Conservation (phyloP, 768 basidiomycete species). For the Cystofilobasidium macerans region DNA sequence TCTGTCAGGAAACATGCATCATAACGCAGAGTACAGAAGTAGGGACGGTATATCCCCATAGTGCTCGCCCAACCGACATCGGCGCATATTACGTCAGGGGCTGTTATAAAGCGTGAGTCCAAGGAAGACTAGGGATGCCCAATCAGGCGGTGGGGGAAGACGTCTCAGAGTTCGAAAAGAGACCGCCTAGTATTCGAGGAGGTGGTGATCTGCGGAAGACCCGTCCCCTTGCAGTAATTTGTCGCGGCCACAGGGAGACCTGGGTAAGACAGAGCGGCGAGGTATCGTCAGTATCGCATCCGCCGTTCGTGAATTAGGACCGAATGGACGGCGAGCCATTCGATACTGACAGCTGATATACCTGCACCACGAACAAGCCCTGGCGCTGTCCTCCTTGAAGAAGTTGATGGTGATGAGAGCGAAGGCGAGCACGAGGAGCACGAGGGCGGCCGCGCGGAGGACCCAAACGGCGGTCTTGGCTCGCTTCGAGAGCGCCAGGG, state of each 20-base stretch:
- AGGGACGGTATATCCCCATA: no score
- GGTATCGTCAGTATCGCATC: no score
- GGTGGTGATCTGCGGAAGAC: slow-evolving; percentile 9
- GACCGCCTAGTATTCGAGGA: slow-evolving; percentile 18
- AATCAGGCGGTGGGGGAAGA: no score
- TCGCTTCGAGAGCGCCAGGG: slow-evolving; percentile 66
- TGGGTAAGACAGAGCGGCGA: neutral
- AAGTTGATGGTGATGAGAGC: slow-evolving; percentile 65
- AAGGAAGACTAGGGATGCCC: no score
- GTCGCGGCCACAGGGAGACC: slow-evolving; percentile 7
- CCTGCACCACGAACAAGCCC: slow-evolving; percentile 48
- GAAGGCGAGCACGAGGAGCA: slow-evolving; percentile 65
- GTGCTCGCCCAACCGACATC: no score
- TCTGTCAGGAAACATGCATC: no score
- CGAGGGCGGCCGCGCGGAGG: slow-evolving; percentile 61
- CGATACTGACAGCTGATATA: slow-evolving; percentile 25
- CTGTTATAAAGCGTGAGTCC: no score
- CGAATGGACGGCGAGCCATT: neutral
- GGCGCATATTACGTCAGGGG: no score
- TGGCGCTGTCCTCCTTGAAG: slow-evolving; percentile 68
- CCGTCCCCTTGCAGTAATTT: slow-evolving; percentile 22
- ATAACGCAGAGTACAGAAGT: no score
- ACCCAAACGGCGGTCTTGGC: slow-evolving; percentile 63
- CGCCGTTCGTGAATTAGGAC: no score
- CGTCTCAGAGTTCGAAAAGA: slow-evolving; percentile 23